Percentiles rank a stretch among this genome's conserved stretches.
Evolutionary conservation across 768 basidiomycete genomes (phyloP).

Genomic region (Suillus weaverae): DNA sequence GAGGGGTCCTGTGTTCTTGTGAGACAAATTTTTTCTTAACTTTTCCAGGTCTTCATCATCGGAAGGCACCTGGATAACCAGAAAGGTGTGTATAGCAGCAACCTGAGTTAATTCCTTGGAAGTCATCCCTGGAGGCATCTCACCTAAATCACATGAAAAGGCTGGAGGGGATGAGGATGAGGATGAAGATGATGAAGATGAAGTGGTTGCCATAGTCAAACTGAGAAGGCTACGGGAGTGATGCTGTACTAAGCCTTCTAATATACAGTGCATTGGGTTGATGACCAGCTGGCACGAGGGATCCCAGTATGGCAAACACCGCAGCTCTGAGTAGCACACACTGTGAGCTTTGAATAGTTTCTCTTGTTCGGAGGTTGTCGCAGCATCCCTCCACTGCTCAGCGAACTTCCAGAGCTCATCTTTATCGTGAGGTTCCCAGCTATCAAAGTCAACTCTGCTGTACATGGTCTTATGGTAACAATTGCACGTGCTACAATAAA

Average conservation of each 20-base stretch:
- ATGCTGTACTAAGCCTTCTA: not conserved
- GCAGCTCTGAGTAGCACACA: slow-evolving; percentile 18
- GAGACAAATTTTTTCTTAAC: not conserved
- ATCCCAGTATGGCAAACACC: slow-evolving; percentile 22
- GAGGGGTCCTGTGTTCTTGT: not conserved
- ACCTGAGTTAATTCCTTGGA: not conserved
- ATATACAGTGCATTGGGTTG: slow-evolving; percentile 20
- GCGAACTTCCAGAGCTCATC: slow-evolving; percentile 11
- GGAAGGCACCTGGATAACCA: not conserved
- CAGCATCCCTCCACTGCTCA: slow-evolving; percentile 13
- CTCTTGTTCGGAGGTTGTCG: not conserved
- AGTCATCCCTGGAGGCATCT: not conserved
- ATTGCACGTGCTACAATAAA: slow-evolving; percentile 33
- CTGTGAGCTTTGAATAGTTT: slow-evolving; percentile 13
- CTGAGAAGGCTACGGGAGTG: not conserved
- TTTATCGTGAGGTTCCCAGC: slow-evolving; percentile 15
- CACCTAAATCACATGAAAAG: not conserved
- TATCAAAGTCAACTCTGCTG: slow-evolving; percentile 4
- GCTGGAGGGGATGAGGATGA: not conserved
- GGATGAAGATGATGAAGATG: not conserved
- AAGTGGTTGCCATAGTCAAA: not conserved
- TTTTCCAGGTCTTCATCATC: not conserved
- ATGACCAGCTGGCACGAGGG: slow-evolving; percentile 14
- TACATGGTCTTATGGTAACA: slow-evolving; percentile 12
- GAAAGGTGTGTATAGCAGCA: not conserved